Conservation (phyloP, 2,329 filamentous ascomycete genomes). For the Fusarium siculi region DNA sequence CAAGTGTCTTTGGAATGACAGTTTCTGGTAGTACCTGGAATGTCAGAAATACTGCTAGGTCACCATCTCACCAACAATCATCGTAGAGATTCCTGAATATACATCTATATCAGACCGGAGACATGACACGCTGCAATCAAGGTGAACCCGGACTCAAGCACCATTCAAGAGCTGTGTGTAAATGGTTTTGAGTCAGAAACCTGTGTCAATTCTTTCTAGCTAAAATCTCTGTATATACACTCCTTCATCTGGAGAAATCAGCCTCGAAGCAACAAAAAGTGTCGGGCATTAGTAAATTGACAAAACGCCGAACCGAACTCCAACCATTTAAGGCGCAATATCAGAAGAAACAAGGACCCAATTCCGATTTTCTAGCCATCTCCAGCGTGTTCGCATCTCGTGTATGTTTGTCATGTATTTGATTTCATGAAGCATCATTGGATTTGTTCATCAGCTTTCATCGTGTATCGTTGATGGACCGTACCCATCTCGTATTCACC, state of each 20-base stretch:
- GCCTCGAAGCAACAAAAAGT: neutral
- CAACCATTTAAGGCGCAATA: neutral
- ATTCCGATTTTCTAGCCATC: neutral
- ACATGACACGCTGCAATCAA: neutral
- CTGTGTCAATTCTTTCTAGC: neutral
- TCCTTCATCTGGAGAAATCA: neutral
- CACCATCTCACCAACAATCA: neutral
- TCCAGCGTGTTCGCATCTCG: neutral
- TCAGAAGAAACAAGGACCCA: neutral
- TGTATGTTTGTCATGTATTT: neutral
- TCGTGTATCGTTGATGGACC: slow-evolving; percentile 12
- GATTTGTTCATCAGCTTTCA: neutral
- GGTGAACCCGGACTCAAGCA: neutral
- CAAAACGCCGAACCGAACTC: neutral
- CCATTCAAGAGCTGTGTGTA: neutral
- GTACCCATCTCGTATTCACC: neutral
- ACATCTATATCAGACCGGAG: neutral
- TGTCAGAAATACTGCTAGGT: neutral
- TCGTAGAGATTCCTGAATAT: neutral
- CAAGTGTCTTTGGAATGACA: neutral
- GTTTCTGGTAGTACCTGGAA: neutral
- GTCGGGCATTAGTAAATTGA: neutral
- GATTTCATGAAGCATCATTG: neutral
- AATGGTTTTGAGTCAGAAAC: neutral
- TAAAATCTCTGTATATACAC: neutral